phyloP scores from a whole-genome alignment of 805 yeast species.

The Candida ortonii region DNA sequence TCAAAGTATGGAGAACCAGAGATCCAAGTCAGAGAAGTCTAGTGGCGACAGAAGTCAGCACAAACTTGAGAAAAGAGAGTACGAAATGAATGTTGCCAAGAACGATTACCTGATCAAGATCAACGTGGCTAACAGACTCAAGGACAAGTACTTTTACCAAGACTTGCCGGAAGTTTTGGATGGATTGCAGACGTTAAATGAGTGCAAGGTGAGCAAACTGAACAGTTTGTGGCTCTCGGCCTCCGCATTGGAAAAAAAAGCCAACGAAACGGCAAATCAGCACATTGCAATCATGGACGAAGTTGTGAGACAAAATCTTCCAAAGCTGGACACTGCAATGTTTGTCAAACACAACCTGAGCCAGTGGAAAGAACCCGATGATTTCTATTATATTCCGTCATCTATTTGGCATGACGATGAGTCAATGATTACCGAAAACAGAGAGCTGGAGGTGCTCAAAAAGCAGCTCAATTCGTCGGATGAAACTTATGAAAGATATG shows the following conservation, averaged over 20 bases:
- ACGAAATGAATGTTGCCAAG: constrained; percentile 85
- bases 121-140: constrained; percentile 81
- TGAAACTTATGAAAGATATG: constrained; percentile 38
- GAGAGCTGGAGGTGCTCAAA: constrained; percentile 56
- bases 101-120: constrained; percentile 78
- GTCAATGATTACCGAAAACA: constrained; percentile 53
- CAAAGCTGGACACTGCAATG: constrained; percentile 81
- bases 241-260: constrained; percentile 51
- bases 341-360: constrained; percentile 80
- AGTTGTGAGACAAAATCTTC: constrained; percentile 67
- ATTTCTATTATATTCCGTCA: constrained; percentile 81
- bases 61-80: constrained; percentile 58
- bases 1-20: constrained; percentile 71
- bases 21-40: constrained; percentile 67
- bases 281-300: constrained; percentile 45
- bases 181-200: constrained; percentile 78
- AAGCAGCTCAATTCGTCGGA: constrained; percentile 43
- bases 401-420: constrained; percentile 98
- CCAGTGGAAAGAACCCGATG: constrained; percentile 83
- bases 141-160: constrained; percentile 90
- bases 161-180: constrained; percentile 91
- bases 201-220: constrained; percentile 66
- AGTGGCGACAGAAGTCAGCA: constrained; percentile 47
- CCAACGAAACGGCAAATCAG: constrained; percentile 44
- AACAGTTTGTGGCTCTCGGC: constrained; percentile 70